Evolutionary conservation across 1,284 basidiomycete species (phyloP), one percentile per base, ranked within the genome.

Genomic region (Lentinus polychrous): DNA sequence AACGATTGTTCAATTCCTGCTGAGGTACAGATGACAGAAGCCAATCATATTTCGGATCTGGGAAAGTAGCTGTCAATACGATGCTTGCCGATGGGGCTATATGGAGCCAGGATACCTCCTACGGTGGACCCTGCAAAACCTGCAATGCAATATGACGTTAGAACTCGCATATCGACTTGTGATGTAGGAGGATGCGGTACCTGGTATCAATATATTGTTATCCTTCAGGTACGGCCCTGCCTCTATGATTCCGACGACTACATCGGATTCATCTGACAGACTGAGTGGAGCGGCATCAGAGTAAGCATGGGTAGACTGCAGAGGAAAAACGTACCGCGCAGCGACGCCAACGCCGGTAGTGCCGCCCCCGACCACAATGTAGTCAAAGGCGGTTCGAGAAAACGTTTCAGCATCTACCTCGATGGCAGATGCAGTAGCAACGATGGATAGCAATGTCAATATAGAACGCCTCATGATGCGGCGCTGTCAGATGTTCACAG

Each of bases 321-420:
- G 32, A 22, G 3, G 15, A 4, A 18, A 24, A 27, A 14, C 40
- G 5, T 34, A 49, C 47, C 47, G 47, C 8, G 47, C 34, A 34
- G 47, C 47, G 15, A 49, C 47, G 14, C 18, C 38, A 5, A 49
- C 20, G 8, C 47, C 47, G 20, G 47, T 23, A 8, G 41, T 49
- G 17, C 47, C 47, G 3, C 47, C 47, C 10, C 47, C 47, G 15
- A 49, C 41, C 7, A 49, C 23, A 36, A 49, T 31, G 18, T 43
- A 49, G 34, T 49, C 47, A 23, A 49, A 45, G 10, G 44, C 10
- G 8, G 34, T 36, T 11, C 22, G 12, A 22, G 39, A 3, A 22
- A 40, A 40, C 20, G 12, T 23, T 12, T 15, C 39, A 12, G 39
- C 17, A 23, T 40, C 39, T 22, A 23, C 39, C 14, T 40, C 39